phyloP scores from a whole-genome alignment of 2,329 filamentous ascomycete genomes.

The Aspergillus intermedius region DNA sequence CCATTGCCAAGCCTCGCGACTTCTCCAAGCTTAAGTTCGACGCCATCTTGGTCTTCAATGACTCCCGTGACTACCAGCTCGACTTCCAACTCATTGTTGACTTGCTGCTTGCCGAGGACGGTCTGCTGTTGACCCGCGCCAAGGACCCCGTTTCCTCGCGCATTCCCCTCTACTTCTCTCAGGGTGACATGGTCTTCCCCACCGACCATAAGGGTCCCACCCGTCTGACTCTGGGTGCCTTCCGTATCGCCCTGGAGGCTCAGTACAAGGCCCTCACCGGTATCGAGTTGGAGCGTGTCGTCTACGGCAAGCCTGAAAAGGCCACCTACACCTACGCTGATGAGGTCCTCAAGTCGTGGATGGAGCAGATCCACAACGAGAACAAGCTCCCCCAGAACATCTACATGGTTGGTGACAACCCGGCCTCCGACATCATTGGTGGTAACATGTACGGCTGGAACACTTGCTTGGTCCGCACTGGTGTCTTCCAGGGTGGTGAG shows the following conservation, averaged over 20 bases:
- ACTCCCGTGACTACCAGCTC: constrained; percentile 66
- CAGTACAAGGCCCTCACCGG: constrained; percentile 60
- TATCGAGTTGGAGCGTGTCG: constrained; percentile 65
- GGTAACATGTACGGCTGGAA: constrained; percentile 81
- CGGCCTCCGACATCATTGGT: constrained; percentile 65
- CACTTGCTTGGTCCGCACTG: constrained; percentile 69
- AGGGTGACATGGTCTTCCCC: constrained; percentile 59
- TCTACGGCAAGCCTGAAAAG: constrained; percentile 68
- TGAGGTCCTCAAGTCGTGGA: constrained; percentile 65
- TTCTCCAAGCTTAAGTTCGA: constrained; percentile 67
- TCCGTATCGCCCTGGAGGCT: constrained; percentile 66
- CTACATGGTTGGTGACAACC: constrained; percentile 74
- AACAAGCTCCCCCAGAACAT: constrained; percentile 62
- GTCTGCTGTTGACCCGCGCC: constrained; percentile 57
- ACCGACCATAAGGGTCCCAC: constrained; percentile 57
- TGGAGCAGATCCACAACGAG: constrained; percentile 68
- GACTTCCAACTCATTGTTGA: constrained; percentile 74
- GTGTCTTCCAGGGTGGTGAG: constrained; percentile 69
- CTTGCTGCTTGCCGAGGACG: constrained; percentile 61
- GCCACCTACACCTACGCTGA: constrained; percentile 76
- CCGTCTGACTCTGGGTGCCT: constrained; percentile 67
- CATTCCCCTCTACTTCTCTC: constrained; percentile 69
- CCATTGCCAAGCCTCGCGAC: constrained; percentile 61
- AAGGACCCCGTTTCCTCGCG: constrained; percentile 59
- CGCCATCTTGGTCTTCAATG: constrained; percentile 68